Evolutionary conservation across 108 stramenopile species (phyloP), one percentile per base, ranked within the genome.

Genomic region (Fistulifera pelliculosa): DNA sequence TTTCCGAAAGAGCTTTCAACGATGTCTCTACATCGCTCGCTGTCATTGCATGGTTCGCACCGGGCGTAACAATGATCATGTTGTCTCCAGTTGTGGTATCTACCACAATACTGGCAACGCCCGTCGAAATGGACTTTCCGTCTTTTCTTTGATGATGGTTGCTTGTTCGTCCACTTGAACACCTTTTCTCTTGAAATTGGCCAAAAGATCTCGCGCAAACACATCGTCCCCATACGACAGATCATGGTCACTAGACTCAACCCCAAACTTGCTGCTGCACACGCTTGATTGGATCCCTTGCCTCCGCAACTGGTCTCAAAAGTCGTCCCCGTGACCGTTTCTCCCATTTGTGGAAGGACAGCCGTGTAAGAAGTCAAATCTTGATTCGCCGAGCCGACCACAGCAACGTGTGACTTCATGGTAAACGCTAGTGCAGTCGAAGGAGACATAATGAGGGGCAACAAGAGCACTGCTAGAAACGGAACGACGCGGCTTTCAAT

Each of bases 241-340:
- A 93, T 72, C 81, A 96, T 86, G 42, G 72, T 56, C 0, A 86
- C 83, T 0, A 77, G 80, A 24, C 47, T 60, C 26, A 75, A 19
- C 22, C 71, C 81, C 17, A 92, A 61, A 18, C 65, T 65, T 12
- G 89, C 72, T 0, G 95, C 92, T 16, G 87, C 87, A 1, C 92
- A 82, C 4, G 90, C 92, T 70, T 96, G 89, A 61, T 96, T 96
- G 22, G 84, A 85, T 21, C 95, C 95, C 57, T 96, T 96, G 16
- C 95, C 95, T 18, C 95, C 95, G 56, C 77, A 70, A 24, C 72
- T 59, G 12, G 71, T 77, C 7, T 68, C 62, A 57, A 93, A 96
- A 42, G 73, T 64, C 11, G 65, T 58, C 38, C 93, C 92, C 41
- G 86, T 77, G 38, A 96, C 60, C 0, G 94, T 96, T 66, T 94